Percentiles rank a stretch among this genome's conserved stretches.
These are phyloP conservation scores for Arthrobotrys sphaeroides DNA, from an alignment of 2,329 filamentous ascomycete genomes.

Conservation along the genomic window DNA sequence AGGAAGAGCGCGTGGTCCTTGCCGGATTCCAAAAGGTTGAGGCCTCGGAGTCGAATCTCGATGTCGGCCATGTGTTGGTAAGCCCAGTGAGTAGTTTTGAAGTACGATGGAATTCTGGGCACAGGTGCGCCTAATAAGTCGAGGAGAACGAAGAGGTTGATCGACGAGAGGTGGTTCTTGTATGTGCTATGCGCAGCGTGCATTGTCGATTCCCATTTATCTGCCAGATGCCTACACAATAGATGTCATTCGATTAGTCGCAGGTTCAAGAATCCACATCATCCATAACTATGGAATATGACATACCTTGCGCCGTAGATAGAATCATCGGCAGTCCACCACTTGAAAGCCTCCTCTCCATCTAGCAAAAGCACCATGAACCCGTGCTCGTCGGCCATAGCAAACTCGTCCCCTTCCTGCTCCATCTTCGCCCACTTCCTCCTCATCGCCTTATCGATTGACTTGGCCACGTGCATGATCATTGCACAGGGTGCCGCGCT, in stretches of 20 bases:
- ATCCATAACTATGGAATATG: neutral
- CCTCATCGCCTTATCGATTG: conserved; percentile 80
- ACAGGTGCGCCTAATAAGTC: conserved; percentile 80
- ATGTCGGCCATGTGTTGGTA: conserved; percentile 79
- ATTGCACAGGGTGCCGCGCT: conserved; percentile 95
- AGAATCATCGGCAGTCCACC: conserved; percentile 83
- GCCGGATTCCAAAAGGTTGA: conserved; percentile 68
- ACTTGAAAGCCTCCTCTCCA: conserved; percentile 88
- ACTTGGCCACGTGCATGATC: conserved; percentile 83
- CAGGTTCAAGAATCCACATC: neutral
- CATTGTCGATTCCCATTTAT: conserved; percentile 77
- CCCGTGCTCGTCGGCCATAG: conserved; percentile 78
- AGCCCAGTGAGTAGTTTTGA: conserved; percentile 90
- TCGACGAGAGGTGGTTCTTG: conserved; percentile 77
- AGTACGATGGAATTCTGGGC: conserved; percentile 83
- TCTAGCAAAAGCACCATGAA: conserved; percentile 91
- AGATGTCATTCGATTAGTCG: conserved; percentile 12
- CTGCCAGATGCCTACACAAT: conserved; percentile 72
- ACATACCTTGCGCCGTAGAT: conserved; percentile 83
- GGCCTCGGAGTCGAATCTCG: conserved; percentile 76
- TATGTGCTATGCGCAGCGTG: conserved; percentile 79
- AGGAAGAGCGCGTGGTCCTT: conserved; percentile 73
- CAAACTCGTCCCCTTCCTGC: conserved; percentile 60
- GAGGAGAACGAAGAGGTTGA: conserved; percentile 88
- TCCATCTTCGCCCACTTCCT: conserved; percentile 82